A percentile compares a stretch with the other conserved stretches of the same genome.
These are phyloP conservation scores for Blepharisma undulans DNA, from an alignment of 169 alveolate species.

Conservation along the genomic window DNA sequence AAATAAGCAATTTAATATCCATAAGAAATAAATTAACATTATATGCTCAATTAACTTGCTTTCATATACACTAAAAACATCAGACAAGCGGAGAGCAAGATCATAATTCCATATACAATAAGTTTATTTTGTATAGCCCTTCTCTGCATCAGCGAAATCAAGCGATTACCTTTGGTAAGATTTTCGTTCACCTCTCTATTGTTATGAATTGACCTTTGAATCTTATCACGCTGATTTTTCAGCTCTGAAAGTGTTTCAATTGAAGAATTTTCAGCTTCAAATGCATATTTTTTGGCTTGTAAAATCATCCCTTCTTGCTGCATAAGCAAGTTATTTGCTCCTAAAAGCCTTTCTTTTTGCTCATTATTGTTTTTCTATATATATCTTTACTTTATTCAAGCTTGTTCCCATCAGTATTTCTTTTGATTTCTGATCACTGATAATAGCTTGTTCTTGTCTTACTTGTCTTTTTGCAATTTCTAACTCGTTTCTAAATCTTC, in stretches of 20 bases:
- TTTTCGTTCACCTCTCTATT: background rate
- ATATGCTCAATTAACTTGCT: background rate
- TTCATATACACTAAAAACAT: conserved; percentile 19
- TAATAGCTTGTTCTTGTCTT: background rate
- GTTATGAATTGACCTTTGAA: background rate
- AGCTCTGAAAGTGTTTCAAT: background rate
- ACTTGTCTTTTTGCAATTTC: background rate
- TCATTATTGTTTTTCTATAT: background rate
- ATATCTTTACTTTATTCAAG: background rate
- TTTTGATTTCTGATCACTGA: conserved; percentile 6
- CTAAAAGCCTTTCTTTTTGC: background rate
- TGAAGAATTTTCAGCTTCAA: conserved; percentile 30
- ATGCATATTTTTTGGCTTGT: background rate
- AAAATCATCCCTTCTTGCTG: background rate
- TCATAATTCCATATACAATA: background rate
- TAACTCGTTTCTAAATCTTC: conserved; percentile 7
- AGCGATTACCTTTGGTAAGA: background rate
- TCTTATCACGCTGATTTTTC: background rate
- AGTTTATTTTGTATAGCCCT: background rate
- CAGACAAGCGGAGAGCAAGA: background rate
- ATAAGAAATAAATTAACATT: background rate
- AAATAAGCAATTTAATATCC: too few relatives aligned
- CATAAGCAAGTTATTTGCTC: background rate
- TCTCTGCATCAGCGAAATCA: background rate
- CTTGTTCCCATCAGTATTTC: conserved; percentile 37